Evolutionary conservation across 768 basidiomycete genomes (phyloP), one percentile per base, ranked within the genome.

Genomic region (Suillus spraguei): DNA sequence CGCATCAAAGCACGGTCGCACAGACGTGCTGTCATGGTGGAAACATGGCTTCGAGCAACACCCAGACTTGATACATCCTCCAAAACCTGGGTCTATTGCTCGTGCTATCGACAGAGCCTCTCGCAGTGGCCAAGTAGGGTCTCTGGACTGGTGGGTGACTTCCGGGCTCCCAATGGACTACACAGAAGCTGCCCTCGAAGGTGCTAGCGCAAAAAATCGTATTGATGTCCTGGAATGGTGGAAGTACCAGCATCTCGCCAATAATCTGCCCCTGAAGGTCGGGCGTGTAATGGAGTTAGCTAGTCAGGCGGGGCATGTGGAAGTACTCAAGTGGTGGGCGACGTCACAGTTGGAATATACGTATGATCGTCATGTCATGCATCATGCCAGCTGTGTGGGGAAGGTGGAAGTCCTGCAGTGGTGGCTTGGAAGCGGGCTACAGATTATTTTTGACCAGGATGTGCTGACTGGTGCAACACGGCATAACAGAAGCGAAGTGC

Each of bases 271-370:
- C 13, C 85, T 95, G 67, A 93, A 92, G 74, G 86, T 94, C 28
- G 93, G 93, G 3, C 87, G 91, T 44, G 90, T 88, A 24, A 90
- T 95, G 85, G 93, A 95, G 71, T 87, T 87, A 82, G 93, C 94
- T 14, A 89, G 88, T 70, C 89, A 85, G 20, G 88, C 90, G 8
- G 91, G 91, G 1, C 84, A 91, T 68, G 87, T 91, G 44, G 81
- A 84, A 22, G 88, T 86, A 3, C 83, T 95, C 42, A 90, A 91
- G 72, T 95, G 93, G 92, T 95, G 92, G 92, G 86, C 88, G 3
- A 81, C 84, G 4, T 91, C 91, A 1, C 86, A 88, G 63, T 81
- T 93, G 44, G 91, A 92, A 52, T 84, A 85, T 65, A 91, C 91
- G 69, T 92, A 92, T 74, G 91, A 94, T 70, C 83, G 85, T 49